phyloP scores from a whole-genome alignment of 148 eudicot species.

The Camellia lanceoleosa region DNA sequence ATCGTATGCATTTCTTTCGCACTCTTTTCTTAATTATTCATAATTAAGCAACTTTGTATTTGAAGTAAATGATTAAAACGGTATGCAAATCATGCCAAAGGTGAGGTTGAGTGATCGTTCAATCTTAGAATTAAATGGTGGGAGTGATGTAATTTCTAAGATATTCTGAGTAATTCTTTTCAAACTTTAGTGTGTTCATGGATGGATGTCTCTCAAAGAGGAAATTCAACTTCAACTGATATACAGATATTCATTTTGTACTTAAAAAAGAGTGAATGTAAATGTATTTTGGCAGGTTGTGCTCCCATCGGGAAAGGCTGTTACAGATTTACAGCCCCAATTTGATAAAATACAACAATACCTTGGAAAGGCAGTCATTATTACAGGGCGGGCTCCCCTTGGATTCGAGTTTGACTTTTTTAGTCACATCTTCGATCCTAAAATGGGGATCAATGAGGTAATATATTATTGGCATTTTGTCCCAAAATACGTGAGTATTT shows the following conservation, averaged over 20 bases:
- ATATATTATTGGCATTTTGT: neutral
- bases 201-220: neutral
- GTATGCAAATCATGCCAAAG: too few species aligned
- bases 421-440: conserved; percentile 73
- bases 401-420: conserved; percentile 66
- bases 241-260: neutral
- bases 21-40: neutral
- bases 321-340: conserved; percentile 48
- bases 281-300: conserved; percentile 42
- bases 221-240: neutral
- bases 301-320: conserved; percentile 59
- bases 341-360: conserved; percentile 40
- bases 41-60: neutral
- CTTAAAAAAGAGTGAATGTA: neutral
- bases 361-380: conserved; percentile 64
- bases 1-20: conserved; percentile 40
- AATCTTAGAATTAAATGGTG: neutral
- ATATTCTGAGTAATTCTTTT: neutral
- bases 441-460: conserved; percentile 66
- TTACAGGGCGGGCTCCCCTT: conserved; percentile 53
- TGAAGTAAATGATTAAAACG: too few species aligned
- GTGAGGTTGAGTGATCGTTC: neutral
- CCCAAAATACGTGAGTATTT: neutral
- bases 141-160: neutral
- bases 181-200: too few species aligned